Conservation (phyloP, 345 rosid genomes). For the Eucalyptus cloeziana region DNA sequence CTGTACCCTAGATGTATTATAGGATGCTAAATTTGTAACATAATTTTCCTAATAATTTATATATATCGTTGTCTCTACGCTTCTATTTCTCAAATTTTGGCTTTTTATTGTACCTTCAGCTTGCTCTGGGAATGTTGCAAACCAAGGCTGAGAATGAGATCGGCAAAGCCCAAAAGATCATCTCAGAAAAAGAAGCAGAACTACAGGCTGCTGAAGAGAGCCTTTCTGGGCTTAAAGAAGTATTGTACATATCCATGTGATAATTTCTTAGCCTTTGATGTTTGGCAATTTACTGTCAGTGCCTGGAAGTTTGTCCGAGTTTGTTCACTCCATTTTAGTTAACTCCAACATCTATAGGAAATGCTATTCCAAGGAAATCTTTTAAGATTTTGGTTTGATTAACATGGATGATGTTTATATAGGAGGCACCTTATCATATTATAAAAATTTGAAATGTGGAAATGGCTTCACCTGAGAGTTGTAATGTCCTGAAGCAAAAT, state of each 20-base stretch:
- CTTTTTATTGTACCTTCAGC: constrained; percentile 17
- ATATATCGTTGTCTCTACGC: not conserved
- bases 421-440: not conserved
- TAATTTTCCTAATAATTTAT: not conserved
- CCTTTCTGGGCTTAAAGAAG: constrained; percentile 80
- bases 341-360: not conserved
- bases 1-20: not conserved
- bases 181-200: constrained; percentile 68
- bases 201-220: constrained; percentile 69
- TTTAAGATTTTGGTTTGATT: not conserved
- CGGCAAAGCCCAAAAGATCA: constrained; percentile 50
- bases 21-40: not conserved
- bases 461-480: not conserved
- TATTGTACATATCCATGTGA: constrained; percentile 1
- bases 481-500: not conserved
- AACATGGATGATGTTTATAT: not conserved
- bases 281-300: not conserved
- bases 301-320: not conserved
- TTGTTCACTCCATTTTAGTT: not conserved
- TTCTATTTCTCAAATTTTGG: not conserved
- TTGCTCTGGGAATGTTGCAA: constrained; percentile 57
- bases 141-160: constrained; percentile 65
- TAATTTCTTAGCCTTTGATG: not conserved
- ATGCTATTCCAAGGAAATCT: not conserved
- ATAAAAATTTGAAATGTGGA: not conserved